Conservation (phyloP, 306 rosid genomes). For the Sesbania bispinosa region DNA sequence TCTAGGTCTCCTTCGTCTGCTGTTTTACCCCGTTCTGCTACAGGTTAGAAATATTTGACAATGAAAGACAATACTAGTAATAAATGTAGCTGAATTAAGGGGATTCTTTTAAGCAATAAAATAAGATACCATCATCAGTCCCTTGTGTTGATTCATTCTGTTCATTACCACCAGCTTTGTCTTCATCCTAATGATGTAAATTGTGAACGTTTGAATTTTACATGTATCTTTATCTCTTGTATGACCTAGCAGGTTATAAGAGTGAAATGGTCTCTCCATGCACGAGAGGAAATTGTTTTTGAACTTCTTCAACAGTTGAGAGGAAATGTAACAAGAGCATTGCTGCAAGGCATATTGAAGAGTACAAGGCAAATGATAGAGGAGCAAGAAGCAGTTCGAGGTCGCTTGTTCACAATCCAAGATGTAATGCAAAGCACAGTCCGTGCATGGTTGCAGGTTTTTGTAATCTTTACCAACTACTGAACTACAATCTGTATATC, state of each 20-base stretch:
- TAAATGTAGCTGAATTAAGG: too few species aligned
- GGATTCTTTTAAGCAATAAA: too few species aligned
- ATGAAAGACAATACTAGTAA: too few species aligned
- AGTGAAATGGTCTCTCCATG: constrained; percentile 97
- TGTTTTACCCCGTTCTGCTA: too few species aligned
- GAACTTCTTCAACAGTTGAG: constrained; percentile 80
- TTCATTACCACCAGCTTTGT: too few species aligned
- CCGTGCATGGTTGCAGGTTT: constrained; percentile 98
- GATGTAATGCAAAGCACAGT: constrained; percentile 95
- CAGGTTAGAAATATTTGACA: too few species aligned
- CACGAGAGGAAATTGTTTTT: constrained; percentile 83
- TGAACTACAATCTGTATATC: constrained; percentile 10
- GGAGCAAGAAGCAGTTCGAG: constrained; percentile 98
- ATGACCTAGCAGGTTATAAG: constrained; percentile 71
- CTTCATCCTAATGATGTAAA: neutral
- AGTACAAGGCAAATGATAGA: constrained; percentile 81
- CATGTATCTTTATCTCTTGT: neutral
- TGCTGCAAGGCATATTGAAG: constrained; percentile 57
- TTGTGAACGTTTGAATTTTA: neutral
- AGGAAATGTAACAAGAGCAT: constrained; percentile 57
- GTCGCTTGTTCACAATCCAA: constrained; percentile 86
- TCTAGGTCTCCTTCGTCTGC: too few species aligned
- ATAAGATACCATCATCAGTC: too few species aligned
- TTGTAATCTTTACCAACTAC: neutral
- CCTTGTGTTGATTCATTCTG: too few species aligned